phyloP scores from a whole-genome alignment of 345 rosid species.

The Noccaea bulbosa region DNA sequence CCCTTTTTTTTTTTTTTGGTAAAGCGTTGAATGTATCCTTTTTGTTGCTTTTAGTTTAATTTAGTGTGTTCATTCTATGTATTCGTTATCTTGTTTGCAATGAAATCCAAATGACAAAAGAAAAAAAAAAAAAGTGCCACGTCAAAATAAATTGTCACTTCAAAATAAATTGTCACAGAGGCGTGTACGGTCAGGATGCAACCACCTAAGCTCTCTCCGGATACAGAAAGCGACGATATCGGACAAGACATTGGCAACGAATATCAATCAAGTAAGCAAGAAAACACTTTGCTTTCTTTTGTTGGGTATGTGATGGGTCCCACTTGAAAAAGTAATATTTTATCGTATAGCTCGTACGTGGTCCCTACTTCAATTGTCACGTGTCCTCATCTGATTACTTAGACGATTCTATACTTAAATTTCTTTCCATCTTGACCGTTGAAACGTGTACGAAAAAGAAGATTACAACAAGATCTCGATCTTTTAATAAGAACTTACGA shows the following conservation, averaged over 20 bases:
- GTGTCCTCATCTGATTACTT: constrained; percentile 14
- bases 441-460: constrained; percentile 19
- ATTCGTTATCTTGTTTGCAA: no score
- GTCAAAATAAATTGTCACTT: background rate
- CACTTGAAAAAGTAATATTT: constrained; percentile 25
- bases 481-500: constrained; percentile 10
- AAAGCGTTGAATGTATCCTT: no score
- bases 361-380: constrained; percentile 12
- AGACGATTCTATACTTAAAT: constrained; percentile 7
- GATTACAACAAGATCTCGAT: constrained; percentile 4
- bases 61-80: no score
- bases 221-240: constrained; percentile 26
- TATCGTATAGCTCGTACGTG: constrained; percentile 25
- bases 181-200: constrained; percentile 34
- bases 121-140: no score
- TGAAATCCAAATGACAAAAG: no score
- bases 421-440: constrained; percentile 11
- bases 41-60: no score
- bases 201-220: constrained; percentile 25
- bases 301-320: constrained; percentile 9
- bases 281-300: constrained; percentile 28
- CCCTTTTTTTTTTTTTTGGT: no score
- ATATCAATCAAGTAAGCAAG: constrained; percentile 17
- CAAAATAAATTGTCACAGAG: background rate
- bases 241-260: constrained; percentile 36